Percentiles rank a stretch among this genome's conserved stretches.
phyloP scores from a whole-genome alignment of 139 green algal genomes.

The Asterochloris sp. region DNA sequence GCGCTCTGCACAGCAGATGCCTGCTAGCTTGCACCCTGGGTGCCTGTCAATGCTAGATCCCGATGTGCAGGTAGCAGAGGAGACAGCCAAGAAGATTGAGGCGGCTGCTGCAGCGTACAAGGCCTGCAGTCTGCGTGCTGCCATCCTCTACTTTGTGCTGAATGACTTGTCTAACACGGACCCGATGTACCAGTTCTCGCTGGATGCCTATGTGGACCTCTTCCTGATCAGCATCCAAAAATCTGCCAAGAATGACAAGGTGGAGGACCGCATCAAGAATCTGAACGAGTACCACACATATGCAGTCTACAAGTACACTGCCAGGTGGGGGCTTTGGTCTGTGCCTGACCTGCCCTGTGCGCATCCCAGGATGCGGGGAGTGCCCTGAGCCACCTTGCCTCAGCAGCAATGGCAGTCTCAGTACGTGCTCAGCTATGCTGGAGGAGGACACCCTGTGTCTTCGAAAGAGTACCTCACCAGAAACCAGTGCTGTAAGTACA shows the following conservation, averaged over 20 bases:
- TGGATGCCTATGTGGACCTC: constrained; percentile 81
- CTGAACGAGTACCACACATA: constrained; percentile 88
- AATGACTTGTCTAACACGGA: constrained; percentile 75
- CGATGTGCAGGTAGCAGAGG: constrained; percentile 54
- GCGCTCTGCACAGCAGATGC: too few relatives aligned
- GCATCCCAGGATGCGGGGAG: too few relatives aligned
- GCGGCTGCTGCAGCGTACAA: constrained; percentile 57
- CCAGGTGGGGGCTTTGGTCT: constrained; percentile 14
- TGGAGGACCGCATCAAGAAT: constrained; percentile 72
- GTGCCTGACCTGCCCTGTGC: neutral
- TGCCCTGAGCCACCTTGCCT: too few relatives aligned
- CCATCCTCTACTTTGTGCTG: constrained; percentile 79
- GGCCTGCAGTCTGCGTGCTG: constrained; percentile 60
- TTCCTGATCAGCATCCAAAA: constrained; percentile 68
- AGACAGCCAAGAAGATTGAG: constrained; percentile 75
- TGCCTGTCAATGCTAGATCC: neutral
- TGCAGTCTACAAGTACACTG: constrained; percentile 81
- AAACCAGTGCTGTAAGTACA: too few relatives aligned
- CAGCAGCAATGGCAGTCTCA: neutral
- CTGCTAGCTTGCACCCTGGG: too few relatives aligned
- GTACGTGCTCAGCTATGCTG: too few relatives aligned
- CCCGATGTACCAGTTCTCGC: constrained; percentile 89
- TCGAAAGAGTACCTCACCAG: too few relatives aligned
- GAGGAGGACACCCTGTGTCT: too few relatives aligned
- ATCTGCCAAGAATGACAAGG: constrained; percentile 37